Conservation (phyloP, 2,329 filamentous ascomycete genomes). For the Neopestalotiopsis sp. region DNA sequence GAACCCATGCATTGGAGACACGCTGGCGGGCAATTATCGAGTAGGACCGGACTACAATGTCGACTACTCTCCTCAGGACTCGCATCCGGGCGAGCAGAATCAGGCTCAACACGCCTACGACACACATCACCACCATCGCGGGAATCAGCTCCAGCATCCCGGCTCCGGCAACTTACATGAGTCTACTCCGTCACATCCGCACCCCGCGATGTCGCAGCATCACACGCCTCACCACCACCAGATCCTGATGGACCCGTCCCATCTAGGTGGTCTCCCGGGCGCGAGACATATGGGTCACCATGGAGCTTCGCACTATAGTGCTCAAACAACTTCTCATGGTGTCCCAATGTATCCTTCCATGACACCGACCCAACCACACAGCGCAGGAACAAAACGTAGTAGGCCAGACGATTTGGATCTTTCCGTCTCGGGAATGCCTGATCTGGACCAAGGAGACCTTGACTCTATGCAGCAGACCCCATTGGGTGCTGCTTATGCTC, state of each 20-base stretch:
- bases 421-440: slow-evolving; percentile 53
- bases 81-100: slow-evolving; percentile 68
- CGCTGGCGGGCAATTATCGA: slow-evolving; percentile 77
- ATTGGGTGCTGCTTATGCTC: slow-evolving; percentile 56
- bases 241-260: slow-evolving; percentile 61
- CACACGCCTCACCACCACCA: slow-evolving; percentile 57
- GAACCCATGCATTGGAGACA: slow-evolving; percentile 74
- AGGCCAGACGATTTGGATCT: slow-evolving; percentile 65
- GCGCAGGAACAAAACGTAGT: slow-evolving; percentile 52
- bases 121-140: slow-evolving; percentile 43
- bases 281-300: slow-evolving; percentile 55
- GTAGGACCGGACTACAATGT: slow-evolving; percentile 73
- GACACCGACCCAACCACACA: slow-evolving; percentile 41
- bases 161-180: slow-evolving; percentile 53
- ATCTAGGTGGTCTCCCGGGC: slow-evolving; percentile 55
- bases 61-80: slow-evolving; percentile 73
- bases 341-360: slow-evolving; percentile 59
- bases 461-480: slow-evolving; percentile 59
- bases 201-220: slow-evolving; percentile 47
- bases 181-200: slow-evolving; percentile 41
- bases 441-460: slow-evolving; percentile 60
- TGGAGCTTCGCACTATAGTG: slow-evolving; percentile 58
- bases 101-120: slow-evolving; percentile 70
- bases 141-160: slow-evolving; percentile 54
- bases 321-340: slow-evolving; percentile 48